phyloP scores from a whole-genome alignment of 108 stramenopile genomes.

The Discostella stelligeroides region DNA sequence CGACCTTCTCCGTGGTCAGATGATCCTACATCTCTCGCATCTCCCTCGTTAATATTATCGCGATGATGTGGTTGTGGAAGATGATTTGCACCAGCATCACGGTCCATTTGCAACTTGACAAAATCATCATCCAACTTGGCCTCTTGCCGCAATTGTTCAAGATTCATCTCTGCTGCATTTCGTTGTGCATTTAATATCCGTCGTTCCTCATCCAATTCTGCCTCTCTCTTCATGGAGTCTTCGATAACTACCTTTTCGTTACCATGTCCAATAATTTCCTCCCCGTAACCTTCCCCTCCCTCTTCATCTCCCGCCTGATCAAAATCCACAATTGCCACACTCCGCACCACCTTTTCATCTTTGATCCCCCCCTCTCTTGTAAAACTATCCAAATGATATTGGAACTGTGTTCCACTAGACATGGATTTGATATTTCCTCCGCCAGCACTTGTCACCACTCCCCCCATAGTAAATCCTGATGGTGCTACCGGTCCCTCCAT shows the following conservation, averaged over 20 bases:
- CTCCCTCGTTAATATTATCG: background rate
- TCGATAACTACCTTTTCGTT: no score
- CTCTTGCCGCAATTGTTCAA: conserved; percentile 22
- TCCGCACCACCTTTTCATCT: conserved; percentile 13
- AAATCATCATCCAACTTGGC: conserved; percentile 43
- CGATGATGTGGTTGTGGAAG: background rate
- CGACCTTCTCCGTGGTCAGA: background rate
- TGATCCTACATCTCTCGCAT: background rate
- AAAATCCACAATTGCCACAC: conserved; percentile 60
- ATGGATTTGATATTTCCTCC: background rate
- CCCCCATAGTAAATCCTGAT: conserved; percentile 12
- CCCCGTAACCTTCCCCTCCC: conserved; percentile 13
- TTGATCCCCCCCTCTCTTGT: conserved; percentile 23
- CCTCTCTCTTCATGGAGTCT: background rate
- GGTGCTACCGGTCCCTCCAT: conserved; percentile 79
- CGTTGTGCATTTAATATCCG: background rate
- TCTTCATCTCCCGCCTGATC: conserved; percentile 49
- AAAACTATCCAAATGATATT: conserved; percentile 16
- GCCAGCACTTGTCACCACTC: conserved; percentile 28
- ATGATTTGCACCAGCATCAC: conserved; percentile 7
- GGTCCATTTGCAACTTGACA: conserved; percentile 45
- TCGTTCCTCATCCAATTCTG: conserved; percentile 3
- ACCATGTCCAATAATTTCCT: no score
- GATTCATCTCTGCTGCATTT: conserved; percentile 32
- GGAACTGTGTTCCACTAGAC: conserved; percentile 12